A percentile compares a stretch with the other conserved stretches of the same genome.
phyloP scores from a whole-genome alignment of 495 filamentous ascomycete genomes.

The Aspergillus taichungensis region DNA sequence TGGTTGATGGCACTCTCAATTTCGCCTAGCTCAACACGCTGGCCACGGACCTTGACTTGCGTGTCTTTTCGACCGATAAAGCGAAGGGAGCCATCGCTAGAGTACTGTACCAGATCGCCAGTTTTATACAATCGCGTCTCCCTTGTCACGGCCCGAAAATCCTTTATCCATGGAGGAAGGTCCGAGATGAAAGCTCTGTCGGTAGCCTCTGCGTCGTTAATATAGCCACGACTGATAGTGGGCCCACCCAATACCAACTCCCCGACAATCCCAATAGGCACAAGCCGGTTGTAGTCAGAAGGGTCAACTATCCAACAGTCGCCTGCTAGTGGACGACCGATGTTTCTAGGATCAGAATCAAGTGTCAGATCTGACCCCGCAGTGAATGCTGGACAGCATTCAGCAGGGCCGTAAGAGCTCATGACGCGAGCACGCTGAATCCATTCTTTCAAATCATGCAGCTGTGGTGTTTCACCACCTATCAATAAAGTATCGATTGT shows the following conservation, averaged over 20 bases:
- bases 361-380: neutral
- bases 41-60: conserved; percentile 41
- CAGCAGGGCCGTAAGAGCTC: conserved; percentile 11
- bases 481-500: too few relatives aligned
- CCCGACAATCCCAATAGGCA: conserved; percentile 26
- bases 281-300: conserved; percentile 16
- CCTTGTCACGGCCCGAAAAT: neutral
- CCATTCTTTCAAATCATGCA: too few relatives aligned
- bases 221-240: conserved; percentile 28
- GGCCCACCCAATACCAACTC: conserved; percentile 35
- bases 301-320: conserved; percentile 37
- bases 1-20: conserved; percentile 20
- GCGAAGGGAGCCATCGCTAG: conserved; percentile 17
- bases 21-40: conserved; percentile 42
- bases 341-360: conserved; percentile 13
- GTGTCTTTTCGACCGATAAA: conserved; percentile 17
- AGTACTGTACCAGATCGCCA: conserved; percentile 37
- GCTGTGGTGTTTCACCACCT: too few relatives aligned
- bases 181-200: conserved; percentile 15
- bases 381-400: conserved; percentile 3
- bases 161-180: neutral
- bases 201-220: conserved; percentile 24
- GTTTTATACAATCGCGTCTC: conserved; percentile 28
- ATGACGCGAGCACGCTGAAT: too few relatives aligned
- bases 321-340: conserved; percentile 21